Conservation (phyloP, 164 flowering plant species). For the Aristolochia contorta region DNA sequence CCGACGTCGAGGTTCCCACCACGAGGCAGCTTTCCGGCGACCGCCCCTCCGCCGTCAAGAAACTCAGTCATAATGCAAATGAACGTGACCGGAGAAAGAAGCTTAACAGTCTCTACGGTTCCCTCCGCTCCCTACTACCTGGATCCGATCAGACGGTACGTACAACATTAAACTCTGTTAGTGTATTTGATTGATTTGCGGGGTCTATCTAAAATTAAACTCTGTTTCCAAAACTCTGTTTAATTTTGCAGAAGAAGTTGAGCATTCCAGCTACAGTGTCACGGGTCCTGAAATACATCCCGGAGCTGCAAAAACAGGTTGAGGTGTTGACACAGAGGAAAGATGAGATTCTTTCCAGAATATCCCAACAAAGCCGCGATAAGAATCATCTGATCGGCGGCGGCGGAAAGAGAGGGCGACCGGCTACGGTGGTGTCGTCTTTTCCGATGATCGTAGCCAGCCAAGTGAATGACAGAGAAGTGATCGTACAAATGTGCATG, state of each 20-base stretch:
- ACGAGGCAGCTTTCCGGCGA: neutral
- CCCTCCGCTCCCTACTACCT: constrained; percentile 59
- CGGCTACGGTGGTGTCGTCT: constrained; percentile 1
- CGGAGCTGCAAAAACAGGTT: constrained; percentile 50
- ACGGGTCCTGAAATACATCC: constrained; percentile 44
- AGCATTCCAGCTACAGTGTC: constrained; percentile 57
- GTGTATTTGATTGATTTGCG: neutral
- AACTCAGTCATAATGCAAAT: constrained; percentile 62
- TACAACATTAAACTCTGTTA: too few relatives aligned
- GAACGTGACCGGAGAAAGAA: constrained; percentile 70
- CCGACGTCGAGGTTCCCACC: neutral
- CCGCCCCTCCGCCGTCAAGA: constrained; percentile 23
- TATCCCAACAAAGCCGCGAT: constrained; percentile 14
- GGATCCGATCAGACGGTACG: constrained; percentile 45
- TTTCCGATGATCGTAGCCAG: constrained; percentile 21
- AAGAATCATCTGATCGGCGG: neutral
- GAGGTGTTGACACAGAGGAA: constrained; percentile 29
- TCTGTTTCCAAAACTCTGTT: neutral
- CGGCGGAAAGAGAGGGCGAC: constrained; percentile 5
- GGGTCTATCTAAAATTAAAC: too few relatives aligned
- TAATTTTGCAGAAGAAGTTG: constrained; percentile 34
- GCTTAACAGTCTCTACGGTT: constrained; percentile 42
- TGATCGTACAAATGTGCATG: constrained; percentile 37
- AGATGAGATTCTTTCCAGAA: constrained; percentile 27
- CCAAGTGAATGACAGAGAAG: constrained; percentile 29